Percentiles rank a stretch among this genome's conserved stretches.
These are phyloP conservation scores for Sporothrix variecibatus DNA, from an alignment of 2,329 filamentous ascomycete species.

Conservation along the genomic window DNA sequence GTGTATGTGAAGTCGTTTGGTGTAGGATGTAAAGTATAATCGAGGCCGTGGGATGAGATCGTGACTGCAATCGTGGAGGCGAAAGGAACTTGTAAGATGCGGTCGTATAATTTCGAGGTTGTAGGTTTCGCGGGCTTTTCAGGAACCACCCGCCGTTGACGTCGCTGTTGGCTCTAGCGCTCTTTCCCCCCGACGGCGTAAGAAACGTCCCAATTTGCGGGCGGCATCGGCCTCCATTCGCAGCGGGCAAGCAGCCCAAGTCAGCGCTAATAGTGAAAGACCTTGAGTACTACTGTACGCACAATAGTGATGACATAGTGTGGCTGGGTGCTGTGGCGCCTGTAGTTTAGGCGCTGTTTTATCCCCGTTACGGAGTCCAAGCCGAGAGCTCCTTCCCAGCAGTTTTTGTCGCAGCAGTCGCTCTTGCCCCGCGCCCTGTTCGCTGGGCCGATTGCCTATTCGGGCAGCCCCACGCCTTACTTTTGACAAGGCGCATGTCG, in stretches of 20 bases:
- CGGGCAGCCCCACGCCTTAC: conserved; percentile 11
- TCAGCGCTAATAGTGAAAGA: neutral
- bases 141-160: conserved; percentile 8
- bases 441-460: neutral
- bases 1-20: neutral
- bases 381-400: neutral
- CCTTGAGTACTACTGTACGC: neutral
- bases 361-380: neutral
- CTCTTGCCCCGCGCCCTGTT: conserved; percentile 20
- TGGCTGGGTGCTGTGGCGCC: conserved; percentile 17
- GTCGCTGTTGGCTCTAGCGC: neutral
- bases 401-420: neutral
- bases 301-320: conserved; percentile 8
- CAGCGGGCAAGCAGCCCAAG: neutral
- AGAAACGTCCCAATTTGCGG: neutral
- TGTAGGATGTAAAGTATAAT: neutral
- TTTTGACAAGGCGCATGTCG: conserved; percentile 20
- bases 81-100: neutral
- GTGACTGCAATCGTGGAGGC: neutral
- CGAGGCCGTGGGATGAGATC: neutral
- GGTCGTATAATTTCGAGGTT: neutral
- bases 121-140: conserved; percentile 2
- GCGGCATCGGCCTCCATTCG: conserved; percentile 14
- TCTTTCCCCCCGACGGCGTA: neutral
- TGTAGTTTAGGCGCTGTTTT: neutral